phyloP scores from a whole-genome alignment of 257 asterid genomes.

The Nicotiana tabacum region DNA sequence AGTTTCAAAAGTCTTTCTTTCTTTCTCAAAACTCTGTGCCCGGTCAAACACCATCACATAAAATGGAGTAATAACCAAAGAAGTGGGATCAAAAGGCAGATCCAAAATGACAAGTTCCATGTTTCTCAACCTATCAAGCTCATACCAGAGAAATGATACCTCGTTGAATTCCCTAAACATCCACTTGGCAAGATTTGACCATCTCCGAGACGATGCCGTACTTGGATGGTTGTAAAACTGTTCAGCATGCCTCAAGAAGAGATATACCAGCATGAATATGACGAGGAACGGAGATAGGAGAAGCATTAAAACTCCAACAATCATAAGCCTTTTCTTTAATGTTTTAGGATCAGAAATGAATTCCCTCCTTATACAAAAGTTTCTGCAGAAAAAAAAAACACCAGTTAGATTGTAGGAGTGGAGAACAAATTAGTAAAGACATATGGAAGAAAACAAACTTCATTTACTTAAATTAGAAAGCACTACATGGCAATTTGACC shows the following conservation, averaged over 20 bases:
- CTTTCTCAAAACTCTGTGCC: too few species aligned
- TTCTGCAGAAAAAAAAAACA: constrained; percentile 47
- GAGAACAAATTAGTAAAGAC: constrained; percentile 4
- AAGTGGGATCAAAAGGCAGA: background rate
- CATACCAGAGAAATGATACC: constrained; percentile 39
- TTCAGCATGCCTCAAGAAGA: constrained; percentile 95
- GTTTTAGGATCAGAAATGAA: constrained; percentile 78
- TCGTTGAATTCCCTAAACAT: constrained; percentile 93
- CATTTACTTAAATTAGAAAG: background rate
- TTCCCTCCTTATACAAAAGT: constrained; percentile 70
- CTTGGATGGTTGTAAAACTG: constrained; percentile 97
- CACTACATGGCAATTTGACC: background rate
- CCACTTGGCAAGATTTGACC: constrained; percentile 99
- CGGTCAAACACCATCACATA: too few species aligned
- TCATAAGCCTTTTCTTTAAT: constrained; percentile 77
- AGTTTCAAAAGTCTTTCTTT: too few species aligned
- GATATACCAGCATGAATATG: constrained; percentile 93
- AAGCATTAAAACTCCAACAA: constrained; percentile 78
- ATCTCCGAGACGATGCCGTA: constrained; percentile 89
- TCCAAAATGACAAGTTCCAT: background rate
- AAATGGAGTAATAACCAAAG: background rate
- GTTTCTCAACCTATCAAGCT: background rate
- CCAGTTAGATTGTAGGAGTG: background rate
- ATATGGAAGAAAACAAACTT: background rate
- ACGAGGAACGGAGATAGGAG: constrained; percentile 91